Evolutionary conservation across 495 filamentous ascomycete species (phyloP).

Genomic region (Hyaloscypha variabilis): DNA sequence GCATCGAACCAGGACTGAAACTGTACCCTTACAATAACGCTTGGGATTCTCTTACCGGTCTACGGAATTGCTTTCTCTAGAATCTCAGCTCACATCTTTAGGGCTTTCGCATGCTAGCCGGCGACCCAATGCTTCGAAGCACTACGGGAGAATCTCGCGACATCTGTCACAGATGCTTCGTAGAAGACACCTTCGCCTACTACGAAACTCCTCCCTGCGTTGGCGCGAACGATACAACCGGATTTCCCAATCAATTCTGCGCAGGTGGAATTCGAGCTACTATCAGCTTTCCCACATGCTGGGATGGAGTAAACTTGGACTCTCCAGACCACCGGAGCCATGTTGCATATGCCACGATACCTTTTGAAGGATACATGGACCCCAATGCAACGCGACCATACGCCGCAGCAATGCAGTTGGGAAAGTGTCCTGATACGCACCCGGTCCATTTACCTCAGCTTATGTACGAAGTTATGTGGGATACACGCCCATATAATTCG

Average conservation of each 20-base stretch:
- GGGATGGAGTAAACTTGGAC: slow-evolving; percentile 76
- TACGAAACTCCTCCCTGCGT: slow-evolving; percentile 14
- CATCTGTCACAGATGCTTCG: slow-evolving; percentile 18
- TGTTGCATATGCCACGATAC: slow-evolving; percentile 35
- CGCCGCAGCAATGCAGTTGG: slow-evolving; percentile 22
- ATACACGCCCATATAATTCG: slow-evolving; percentile 50
- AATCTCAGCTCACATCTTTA: slow-evolving; percentile 34
- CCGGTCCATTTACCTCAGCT: slow-evolving; percentile 58
- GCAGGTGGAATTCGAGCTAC: slow-evolving; percentile 68
- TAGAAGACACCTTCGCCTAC: neutral
- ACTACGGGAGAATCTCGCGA: slow-evolving; percentile 10
- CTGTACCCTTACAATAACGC: neutral
- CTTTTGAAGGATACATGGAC: slow-evolving; percentile 38
- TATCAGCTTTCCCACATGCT: slow-evolving; percentile 83
- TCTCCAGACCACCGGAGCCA: slow-evolving; percentile 57
- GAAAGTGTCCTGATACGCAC: slow-evolving; percentile 51
- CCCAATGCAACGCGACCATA: neutral
- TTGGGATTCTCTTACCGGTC: neutral
- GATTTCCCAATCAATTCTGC: slow-evolving; percentile 57
- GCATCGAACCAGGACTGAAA: slow-evolving; percentile 26
- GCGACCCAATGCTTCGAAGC: slow-evolving; percentile 46
- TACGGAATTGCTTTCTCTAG: neutral
- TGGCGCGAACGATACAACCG: slow-evolving; percentile 43
- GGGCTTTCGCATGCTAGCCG: slow-evolving; percentile 79
- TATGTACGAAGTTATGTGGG: slow-evolving; percentile 63